Base-by-base conservation (phyloP, 2,329 filamentous ascomycete species). In the Talaromyces sp. region DNA sequence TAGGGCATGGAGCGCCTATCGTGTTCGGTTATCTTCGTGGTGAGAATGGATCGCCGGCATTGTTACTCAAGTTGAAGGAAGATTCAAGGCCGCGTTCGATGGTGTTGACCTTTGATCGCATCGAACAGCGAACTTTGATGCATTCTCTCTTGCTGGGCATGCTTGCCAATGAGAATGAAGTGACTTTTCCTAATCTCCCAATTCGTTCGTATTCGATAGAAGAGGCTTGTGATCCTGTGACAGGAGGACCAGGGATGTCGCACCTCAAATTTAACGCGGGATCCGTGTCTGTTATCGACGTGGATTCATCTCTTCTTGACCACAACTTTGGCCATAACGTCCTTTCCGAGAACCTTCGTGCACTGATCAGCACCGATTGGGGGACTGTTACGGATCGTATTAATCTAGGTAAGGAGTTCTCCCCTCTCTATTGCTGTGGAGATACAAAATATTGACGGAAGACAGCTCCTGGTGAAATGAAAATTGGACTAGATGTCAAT, bases 351-450 rank as follows among this genome's bases (percentile, higher is more conserved):
- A 83, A 83, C 64, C 76, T 96, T 61, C 84, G 91, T 28, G 80
- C 95, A 17, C 81, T 95, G 55, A 80, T 89, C 33, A 86, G 91
- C 58, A 89, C 88, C 63, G 84, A 88, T 61, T 85, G 87, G 63
- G 89, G 91, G 51, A 89, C 86, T 41, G 78, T 95, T 15, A 90
- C 89, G 1, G 92, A 97, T 73, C 84, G 91, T 37, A 80, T 96
- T 67, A 96, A 96, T 64, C 80, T 95, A 56, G 78, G 80, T 79
- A 74, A 70, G 74, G 31, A 43, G 21, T 39, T 58, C 25, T 35
- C 28, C 19, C 54, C 13, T 45, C 21, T 43, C n/a, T n/a, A n/a
- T n/a, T 11, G 41, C 17, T 13, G 15, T 43, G 3, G 36, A 7
- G 7, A 28, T 28, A 7, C 21, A 15, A 7, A 25, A 48, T 37